Percentiles rank a stretch among this genome's conserved stretches.
Evolutionary conservation across 768 basidiomycete genomes (phyloP).

Genomic region (Leccinum broughii): DNA sequence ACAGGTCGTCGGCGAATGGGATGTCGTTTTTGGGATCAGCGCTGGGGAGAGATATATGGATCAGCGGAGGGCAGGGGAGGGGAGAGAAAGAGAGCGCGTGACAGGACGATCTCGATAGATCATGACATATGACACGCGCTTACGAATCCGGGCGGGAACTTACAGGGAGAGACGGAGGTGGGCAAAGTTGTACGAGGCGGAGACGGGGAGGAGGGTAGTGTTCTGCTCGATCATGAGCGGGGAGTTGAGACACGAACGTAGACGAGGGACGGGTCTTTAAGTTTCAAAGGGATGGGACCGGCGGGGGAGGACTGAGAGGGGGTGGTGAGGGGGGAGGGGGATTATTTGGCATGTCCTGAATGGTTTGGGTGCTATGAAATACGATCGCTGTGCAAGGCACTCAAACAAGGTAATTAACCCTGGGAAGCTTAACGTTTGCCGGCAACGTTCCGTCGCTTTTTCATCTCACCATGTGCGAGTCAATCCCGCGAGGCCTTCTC

Average conservation of each 20-base stretch:
- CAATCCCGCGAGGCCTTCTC: constrained; percentile 34
- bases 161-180: constrained; percentile 64
- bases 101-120: constrained; percentile 34
- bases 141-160: constrained; percentile 30
- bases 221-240: constrained; percentile 60
- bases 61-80: constrained; percentile 9
- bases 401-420: constrained; percentile 30
- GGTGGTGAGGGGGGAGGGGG: constrained; percentile 7
- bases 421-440: constrained; percentile 39
- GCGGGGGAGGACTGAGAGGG: constrained; percentile 12
- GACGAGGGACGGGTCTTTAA: constrained; percentile 18
- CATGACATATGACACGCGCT: constrained; percentile 32
- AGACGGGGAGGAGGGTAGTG: constrained; percentile 42
- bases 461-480: constrained; percentile 31
- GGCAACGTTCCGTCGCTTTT: constrained; percentile 30
- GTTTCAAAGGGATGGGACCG: constrained; percentile 11
- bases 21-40: constrained; percentile 44
- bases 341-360: not conserved
- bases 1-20: constrained; percentile 47
- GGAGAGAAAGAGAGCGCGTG: constrained; percentile 15
- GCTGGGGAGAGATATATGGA: constrained; percentile 18
- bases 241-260: not conserved
- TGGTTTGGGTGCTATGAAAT: constrained; percentile 26
- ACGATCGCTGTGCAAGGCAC: constrained; percentile 38
- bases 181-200: constrained; percentile 57